These are phyloP conservation scores for Lupinus albus DNA, from an alignment of 306 rosid species.

Conservation along the genomic window DNA sequence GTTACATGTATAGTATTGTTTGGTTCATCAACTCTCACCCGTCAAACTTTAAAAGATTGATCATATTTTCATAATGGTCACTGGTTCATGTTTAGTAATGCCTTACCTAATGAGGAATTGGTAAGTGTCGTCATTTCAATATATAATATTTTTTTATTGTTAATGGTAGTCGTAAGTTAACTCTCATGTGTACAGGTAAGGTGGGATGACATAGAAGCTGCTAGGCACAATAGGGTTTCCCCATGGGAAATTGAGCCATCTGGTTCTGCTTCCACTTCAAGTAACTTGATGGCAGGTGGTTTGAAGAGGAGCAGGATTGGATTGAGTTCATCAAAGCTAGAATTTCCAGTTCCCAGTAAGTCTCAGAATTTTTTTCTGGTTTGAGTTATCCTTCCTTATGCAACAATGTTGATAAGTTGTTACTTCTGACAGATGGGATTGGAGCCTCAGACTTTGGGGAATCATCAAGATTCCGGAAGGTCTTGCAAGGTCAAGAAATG, in stretches of 20 bases:
- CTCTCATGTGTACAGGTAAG: conserved; percentile 62
- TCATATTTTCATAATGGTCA: neutral
- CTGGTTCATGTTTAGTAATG: no score
- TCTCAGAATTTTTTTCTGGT: neutral
- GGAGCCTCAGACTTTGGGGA: conserved; percentile 94
- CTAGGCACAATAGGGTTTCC: conserved; percentile 87
- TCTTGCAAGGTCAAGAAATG: conserved; percentile 99
- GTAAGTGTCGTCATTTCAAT: no score
- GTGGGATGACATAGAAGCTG: conserved; percentile 83
- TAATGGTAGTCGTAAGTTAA: neutral
- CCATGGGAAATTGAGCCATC: conserved; percentile 98
- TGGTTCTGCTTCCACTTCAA: conserved; percentile 64
- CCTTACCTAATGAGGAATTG: no score
- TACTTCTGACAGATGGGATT: conserved; percentile 68
- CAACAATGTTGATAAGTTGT: conserved; percentile 26
- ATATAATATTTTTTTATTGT: no score
- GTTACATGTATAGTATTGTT: neutral
- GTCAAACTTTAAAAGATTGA: neutral
- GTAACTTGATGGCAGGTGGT: conserved; percentile 65
- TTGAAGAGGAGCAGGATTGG: conserved; percentile 86
- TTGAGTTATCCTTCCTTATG: neutral
- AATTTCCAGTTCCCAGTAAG: conserved; percentile 78
- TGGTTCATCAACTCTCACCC: neutral
- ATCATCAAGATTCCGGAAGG: conserved; percentile 91
- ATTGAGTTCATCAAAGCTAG: conserved; percentile 57